A percentile compares a stretch with the other conserved stretches of the same genome.
Evolutionary conservation across 768 basidiomycete species (phyloP).

Genomic region (Mycena capillaripes): DNA sequence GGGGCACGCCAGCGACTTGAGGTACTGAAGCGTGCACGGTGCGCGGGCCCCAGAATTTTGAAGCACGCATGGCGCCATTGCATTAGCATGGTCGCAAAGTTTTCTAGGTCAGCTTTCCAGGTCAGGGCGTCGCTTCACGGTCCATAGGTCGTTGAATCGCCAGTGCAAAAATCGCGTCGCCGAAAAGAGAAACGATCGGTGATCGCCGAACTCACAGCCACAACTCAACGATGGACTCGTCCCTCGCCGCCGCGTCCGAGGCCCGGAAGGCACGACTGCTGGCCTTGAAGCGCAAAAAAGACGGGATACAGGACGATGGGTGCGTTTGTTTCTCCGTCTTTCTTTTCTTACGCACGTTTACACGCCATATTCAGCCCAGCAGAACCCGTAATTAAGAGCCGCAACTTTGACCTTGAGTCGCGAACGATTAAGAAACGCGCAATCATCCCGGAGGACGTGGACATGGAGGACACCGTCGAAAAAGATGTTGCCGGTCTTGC

Average conservation of each 20-base stretch:
- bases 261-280: conserved; percentile 84
- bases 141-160: neutral
- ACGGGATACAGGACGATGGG: conserved; percentile 64
- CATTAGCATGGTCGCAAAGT: conserved; percentile 42
- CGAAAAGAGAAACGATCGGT: neutral
- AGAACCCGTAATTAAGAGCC: conserved; percentile 71
- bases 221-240: conserved; percentile 54
- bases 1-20: conserved; percentile 44
- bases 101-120: neutral
- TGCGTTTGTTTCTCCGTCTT: conserved; percentile 49
- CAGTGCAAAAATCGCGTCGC: conserved; percentile 40
- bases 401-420: conserved; percentile 94
- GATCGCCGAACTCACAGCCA: neutral
- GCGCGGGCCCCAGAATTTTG: conserved; percentile 39
- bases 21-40: conserved; percentile 45
- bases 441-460: conserved; percentile 60
- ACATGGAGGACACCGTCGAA: conserved; percentile 89
- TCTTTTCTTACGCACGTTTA: neutral
- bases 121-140: conserved; percentile 22
- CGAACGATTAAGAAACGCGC: conserved; percentile 80
- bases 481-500: conserved; percentile 87
- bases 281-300: conserved; percentile 83
- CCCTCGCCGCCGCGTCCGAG: conserved; percentile 84
- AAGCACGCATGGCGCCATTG: conserved; percentile 49
- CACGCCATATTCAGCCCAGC: conserved; percentile 39